Conservation (phyloP, 192 early-diverging fungal species). For the Backusella morwellensis region DNA sequence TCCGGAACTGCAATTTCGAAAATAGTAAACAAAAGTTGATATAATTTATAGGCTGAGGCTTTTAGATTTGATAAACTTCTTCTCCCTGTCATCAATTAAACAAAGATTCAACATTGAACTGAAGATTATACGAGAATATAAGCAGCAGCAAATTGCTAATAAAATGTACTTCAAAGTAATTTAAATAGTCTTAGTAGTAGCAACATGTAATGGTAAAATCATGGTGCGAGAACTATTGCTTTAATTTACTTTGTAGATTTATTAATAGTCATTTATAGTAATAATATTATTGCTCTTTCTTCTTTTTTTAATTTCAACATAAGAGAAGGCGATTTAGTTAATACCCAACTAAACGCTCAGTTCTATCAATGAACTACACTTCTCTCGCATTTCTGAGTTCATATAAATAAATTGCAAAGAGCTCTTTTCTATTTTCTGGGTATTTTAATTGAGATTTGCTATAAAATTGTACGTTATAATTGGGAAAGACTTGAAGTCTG, state of each 20-base stretch:
- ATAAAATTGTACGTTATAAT: too few species aligned
- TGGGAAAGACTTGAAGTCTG: too few species aligned
- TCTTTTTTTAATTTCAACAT: not conserved
- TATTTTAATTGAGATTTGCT: too few species aligned
- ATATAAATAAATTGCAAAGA: too few species aligned
- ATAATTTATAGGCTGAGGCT: not conserved
- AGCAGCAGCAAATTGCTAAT: not conserved
- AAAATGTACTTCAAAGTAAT: not conserved
- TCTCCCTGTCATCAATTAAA: not conserved
- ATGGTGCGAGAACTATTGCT: not conserved
- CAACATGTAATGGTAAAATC: not conserved
- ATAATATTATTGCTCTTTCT: not conserved
- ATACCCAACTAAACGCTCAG: not conserved
- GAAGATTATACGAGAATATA: not conserved
- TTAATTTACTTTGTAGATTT: not conserved
- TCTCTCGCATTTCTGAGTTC: too few species aligned
- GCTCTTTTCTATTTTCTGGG: too few species aligned
- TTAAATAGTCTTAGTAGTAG: not conserved
- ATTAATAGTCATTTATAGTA: not conserved
- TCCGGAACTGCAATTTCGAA: not conserved
- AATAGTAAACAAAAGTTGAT: not conserved
- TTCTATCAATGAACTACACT: not conserved
- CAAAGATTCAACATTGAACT: not conserved
- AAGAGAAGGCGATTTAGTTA: not conserved
- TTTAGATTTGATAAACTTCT: not conserved